Evolutionary conservation across 169 alveolate species (phyloP), one percentile per base, ranked within the genome.

Genomic region (Eimeria necatrix): DNA sequence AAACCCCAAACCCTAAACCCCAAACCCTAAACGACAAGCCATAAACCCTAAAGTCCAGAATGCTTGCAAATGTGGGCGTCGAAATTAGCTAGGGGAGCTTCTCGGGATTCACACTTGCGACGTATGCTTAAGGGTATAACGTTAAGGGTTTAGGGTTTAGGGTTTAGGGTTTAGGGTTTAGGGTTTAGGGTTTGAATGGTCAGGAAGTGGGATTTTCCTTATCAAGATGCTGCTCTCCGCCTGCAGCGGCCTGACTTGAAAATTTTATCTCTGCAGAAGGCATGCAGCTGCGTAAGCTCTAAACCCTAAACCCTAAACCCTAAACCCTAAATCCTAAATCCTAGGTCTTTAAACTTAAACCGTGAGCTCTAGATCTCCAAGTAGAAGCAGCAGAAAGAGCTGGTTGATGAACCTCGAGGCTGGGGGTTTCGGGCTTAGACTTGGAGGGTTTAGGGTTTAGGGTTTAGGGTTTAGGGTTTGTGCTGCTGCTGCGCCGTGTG

Each of bases 281-380:
- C 87, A 26, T 78, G 87, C 87, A 78, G 64, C 87, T 78, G 61
- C 64, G 87, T 78, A 51, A 22, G 87, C n/a, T 9, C 20, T 14
- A 14, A 46, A 16, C 22, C 0, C 14, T 73, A 73, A 73, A 73
- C 84, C 60, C 84, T 73, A 73, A 73, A 46, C 84, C 84, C 84
- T 70, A 70, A 70, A 70, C 80, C 80, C 80, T 70, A 70, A 70
- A 70, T 52, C 80, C 80, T 70, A 70, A n/a, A n/a, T n/a, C n/a
- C n/a, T n/a, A n/a, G n/a, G n/a, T n/a, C n/a, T n/a, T n/a, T 24
- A 68, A 68, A 8, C 48, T 48, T 68, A 68, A 16, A 26, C 22
- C 7, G 81, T 49, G 2, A 1, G 53, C 81, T 71, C 16, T 0
- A 16, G 51, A 12, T 64, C 24, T 12, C 81, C 81, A 68, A 9